Base-by-base conservation (phyloP, 805 yeast species). In the Clavispora phyllophila region DNA sequence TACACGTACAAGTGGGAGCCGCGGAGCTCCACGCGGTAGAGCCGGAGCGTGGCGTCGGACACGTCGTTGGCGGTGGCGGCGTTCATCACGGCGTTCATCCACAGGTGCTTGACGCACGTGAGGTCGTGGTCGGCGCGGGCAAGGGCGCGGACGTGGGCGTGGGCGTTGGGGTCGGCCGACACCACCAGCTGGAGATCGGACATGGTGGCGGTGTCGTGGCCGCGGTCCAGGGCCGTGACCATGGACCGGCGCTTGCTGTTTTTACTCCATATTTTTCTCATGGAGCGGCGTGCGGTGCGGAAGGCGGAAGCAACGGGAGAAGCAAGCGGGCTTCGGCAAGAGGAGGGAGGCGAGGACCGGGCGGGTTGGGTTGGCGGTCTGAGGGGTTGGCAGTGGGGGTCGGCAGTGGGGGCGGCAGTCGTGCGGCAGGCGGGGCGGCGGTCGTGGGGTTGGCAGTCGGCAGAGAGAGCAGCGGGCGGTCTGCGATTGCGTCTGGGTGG, bases 1-100 rank as follows among this genome's bases (percentile, higher is more conserved):
- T 76, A 85, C 14, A 89, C 60, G 41, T 72, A 69, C 40, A 89
- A 62, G 34, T 70, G 68, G 2, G 89, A 78, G 15, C 96, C 96
- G 52, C 73, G 78, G 44, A 89, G 64, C 54, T 53, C 56, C 20
- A 48, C 49, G 20, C 56, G 53, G 40, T 44, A 52, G 31, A 50
- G 41, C 32, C 46, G 49, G 22, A 53, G 50, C 23, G 40, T 33
- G 27, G 43, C 35, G 29, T 54, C 60, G 46, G 52, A 36, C 29
- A 62, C 58, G 36, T 64, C 69, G 33, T 48, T 54, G 20, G 57
- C 57, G 5, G 66, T 59, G 39, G 60, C 50, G 27, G 67, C 57
- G 51, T 62, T 67, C 24, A 64, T 45, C 10, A 65, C 60, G 5
- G 58, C 67, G 42, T 70, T 70, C 26, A 67, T 46, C 74, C 74